Percentiles rank a stretch among this genome's conserved stretches.
These are phyloP conservation scores for Kitagawia praeruptora DNA, from an alignment of 129 eudicot species.

Conservation along the genomic window DNA sequence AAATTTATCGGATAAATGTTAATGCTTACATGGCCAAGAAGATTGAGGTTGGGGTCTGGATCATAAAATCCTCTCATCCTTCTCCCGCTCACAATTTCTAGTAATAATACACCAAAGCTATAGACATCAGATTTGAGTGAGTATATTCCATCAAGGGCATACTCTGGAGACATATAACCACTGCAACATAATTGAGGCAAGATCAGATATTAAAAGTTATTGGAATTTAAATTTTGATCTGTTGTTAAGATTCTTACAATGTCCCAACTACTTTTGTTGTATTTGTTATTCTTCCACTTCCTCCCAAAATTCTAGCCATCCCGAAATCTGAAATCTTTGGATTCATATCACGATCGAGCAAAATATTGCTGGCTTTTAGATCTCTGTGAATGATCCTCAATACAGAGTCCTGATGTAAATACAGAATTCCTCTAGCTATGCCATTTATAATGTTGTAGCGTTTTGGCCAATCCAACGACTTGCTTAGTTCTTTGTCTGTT, in stretches of 20 bases:
- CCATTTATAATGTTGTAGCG: slow-evolving; percentile 8
- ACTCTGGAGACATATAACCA: slow-evolving; percentile 14
- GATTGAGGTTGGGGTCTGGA: slow-evolving; percentile 6
- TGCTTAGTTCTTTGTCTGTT: background rate
- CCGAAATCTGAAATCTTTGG: slow-evolving; percentile 7
- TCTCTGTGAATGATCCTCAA: slow-evolving; percentile 10
- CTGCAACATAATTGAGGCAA: background rate
- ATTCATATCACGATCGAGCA: slow-evolving; percentile 4
- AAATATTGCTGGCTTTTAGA: slow-evolving; percentile 6
- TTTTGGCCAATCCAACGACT: background rate
- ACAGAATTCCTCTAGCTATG: slow-evolving; percentile 8
- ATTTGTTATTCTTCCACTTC: slow-evolving; percentile 1
- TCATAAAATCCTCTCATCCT: slow-evolving; percentile 7
- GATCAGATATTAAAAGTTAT: background rate
- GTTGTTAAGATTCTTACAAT: slow-evolving; percentile 3
- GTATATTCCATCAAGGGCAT: slow-evolving; percentile 7
- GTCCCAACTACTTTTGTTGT: slow-evolving; percentile 7
- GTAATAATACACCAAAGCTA: slow-evolving; percentile 8
- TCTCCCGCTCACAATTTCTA: background rate
- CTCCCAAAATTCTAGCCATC: background rate
- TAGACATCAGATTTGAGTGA: slow-evolving; percentile 8
- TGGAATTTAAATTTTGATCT: background rate
- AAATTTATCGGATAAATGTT: no score
- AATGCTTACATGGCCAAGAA: slow-evolving; percentile 8
- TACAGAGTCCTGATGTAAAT: slow-evolving; percentile 6